Base-by-base conservation (phyloP, 1,284 basidiomycete genomes). In the Leucoagaricus sp. region DNA sequence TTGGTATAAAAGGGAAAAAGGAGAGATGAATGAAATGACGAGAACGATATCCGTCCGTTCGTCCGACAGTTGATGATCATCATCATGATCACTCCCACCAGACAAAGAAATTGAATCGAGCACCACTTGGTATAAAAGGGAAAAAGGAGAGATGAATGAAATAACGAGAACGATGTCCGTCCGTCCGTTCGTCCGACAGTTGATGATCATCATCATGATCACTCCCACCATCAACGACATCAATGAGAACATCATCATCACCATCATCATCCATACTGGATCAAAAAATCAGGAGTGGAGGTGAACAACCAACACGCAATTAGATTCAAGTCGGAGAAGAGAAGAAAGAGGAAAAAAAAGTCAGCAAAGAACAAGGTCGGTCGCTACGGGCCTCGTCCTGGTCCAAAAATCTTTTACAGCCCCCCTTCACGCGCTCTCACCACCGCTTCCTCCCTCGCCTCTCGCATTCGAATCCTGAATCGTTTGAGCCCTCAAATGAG, bases 381-480 rank as follows among this genome's bases (percentile, higher is more conserved):
- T 40, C 36, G 36, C 12, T n/a, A n/a, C n/a, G n/a, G n/a, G n/a
- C n/a, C n/a, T n/a, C n/a, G n/a, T n/a, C n/a, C n/a, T n/a, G n/a
- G n/a, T n/a, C 6, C 31, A 33, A 6, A 33, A 7, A 33, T 33
- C 12, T 12, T 7, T 33, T 12, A 33, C 19, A 38, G 9, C 31
- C 10, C n/a, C 21, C 26, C 4, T 12, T 53, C 51, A 55, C n/a
- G 29, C 53, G n/a, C 41, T 47, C 15, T 49, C 48, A 31, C 48
- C 53, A 7, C 38, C 38, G 17, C 15, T 38, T 6, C 25, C 25
- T 31, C 45, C 41, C 44, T 55, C 53, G 12, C 31, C 12, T 26
- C 53, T 46, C 12, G 47, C 53, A 49, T 53, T 53, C 28, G 52
- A 53, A 12, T 55, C 53, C n/a, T 48, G 44, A 17, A 47, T 12